Percentiles rank a stretch among this genome's conserved stretches.
Conservation (phyloP, 2,329 filamentous ascomycete species). For the Apiospora marii region DNA sequence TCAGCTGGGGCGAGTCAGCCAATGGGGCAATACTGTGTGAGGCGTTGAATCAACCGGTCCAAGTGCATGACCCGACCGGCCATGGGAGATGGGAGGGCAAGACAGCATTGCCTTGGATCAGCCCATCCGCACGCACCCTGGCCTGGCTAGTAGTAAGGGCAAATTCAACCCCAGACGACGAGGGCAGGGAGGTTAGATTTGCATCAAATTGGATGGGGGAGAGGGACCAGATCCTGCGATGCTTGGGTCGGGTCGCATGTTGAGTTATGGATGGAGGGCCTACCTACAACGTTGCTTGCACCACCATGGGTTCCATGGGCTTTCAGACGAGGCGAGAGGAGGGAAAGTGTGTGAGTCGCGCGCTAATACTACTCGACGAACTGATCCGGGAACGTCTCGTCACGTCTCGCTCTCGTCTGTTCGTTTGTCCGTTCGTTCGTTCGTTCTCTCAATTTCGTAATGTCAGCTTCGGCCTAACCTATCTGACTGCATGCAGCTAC, state of each 20-base stretch:
- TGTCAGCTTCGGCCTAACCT: neutral
- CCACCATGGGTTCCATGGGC: neutral
- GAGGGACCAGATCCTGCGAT: neutral
- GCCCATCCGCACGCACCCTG: neutral
- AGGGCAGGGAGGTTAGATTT: neutral
- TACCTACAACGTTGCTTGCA: neutral
- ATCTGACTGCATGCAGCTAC: neutral
- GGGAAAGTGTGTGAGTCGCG: neutral
- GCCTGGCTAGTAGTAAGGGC: neutral
- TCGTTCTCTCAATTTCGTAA: neutral
- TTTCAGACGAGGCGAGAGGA: neutral
- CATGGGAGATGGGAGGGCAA: neutral
- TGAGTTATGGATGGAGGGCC: neutral
- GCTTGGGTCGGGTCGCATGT: neutral
- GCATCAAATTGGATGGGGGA: neutral
- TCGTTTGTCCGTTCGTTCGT: neutral
- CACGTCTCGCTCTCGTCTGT: neutral
- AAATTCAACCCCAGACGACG: neutral
- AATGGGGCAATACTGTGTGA: neutral
- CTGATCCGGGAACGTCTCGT: constrained; percentile 5
- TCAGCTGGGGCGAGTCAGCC: neutral
- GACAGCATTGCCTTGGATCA: constrained; percentile 5
- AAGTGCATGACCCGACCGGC: neutral
- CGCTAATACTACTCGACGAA: neutral
- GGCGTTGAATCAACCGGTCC: constrained; percentile 3